Evolutionary conservation across 208 protist species (phyloP).

Genomic region (Trypanosoma congolense): DNA sequence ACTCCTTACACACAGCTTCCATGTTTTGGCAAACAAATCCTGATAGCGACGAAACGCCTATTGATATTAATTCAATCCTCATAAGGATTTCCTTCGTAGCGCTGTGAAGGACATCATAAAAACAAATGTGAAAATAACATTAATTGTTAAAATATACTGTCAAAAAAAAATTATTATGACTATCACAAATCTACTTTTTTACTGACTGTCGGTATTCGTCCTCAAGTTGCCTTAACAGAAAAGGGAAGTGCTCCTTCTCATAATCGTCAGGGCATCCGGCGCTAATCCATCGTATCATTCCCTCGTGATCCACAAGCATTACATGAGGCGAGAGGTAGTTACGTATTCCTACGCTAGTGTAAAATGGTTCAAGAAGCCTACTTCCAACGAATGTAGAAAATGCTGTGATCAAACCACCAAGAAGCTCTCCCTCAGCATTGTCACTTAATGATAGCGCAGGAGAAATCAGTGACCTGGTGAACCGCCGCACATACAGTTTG

Average conservation of each 20-base stretch:
- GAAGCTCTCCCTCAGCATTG: constrained; percentile 7
- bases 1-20: too few species aligned
- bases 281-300: constrained; percentile 74
- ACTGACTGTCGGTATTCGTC: constrained; percentile 56
- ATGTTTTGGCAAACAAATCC: too few species aligned
- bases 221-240: constrained; percentile 66
- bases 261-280: constrained; percentile 74
- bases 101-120: background rate
- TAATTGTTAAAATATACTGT: constrained; percentile 1
- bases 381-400: constrained; percentile 78
- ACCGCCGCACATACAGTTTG: constrained; percentile 60
- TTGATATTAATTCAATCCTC: background rate
- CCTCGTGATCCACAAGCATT: constrained; percentile 81
- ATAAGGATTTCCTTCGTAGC: background rate
- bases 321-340: constrained; percentile 82
- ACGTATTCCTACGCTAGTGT: constrained; percentile 51
- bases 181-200: constrained; percentile 14
- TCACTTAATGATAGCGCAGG: background rate
- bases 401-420: constrained; percentile 34
- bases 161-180: constrained; percentile 6
- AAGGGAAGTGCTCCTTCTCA: constrained; percentile 54
- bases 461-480: constrained; percentile 47
- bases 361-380: constrained; percentile 70
- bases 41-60: too few species aligned
- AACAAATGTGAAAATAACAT: background rate